Conservation (phyloP, 352 stramenopile genomes). For the Pythium rhizo-oryzae region DNA sequence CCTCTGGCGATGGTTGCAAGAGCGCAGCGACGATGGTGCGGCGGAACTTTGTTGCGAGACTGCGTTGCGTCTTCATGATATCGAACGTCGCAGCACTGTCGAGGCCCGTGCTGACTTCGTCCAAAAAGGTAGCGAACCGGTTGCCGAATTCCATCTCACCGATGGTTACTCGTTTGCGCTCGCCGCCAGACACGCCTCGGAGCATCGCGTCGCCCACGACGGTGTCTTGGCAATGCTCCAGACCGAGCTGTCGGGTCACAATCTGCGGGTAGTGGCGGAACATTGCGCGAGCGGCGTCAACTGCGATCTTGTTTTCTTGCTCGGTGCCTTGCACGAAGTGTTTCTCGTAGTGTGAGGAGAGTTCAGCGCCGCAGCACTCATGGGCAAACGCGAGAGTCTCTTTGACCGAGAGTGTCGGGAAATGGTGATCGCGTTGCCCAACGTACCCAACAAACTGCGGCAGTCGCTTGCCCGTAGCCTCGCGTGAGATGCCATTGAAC, state of each 20-base stretch:
- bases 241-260: slow-evolving; percentile 38
- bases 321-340: slow-evolving; percentile 34
- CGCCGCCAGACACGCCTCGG: not conserved
- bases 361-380: slow-evolving; percentile 23
- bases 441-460: slow-evolving; percentile 59
- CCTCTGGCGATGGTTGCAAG: not conserved
- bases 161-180: not conserved
- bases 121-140: not conserved
- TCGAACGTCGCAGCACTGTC: not conserved
- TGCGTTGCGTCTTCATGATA: too few species aligned
- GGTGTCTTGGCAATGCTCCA: slow-evolving; percentile 28
- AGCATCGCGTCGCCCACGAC: not conserved
- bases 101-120: not conserved
- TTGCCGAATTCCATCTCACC: not conserved
- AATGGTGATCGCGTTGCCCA: slow-evolving; percentile 32
- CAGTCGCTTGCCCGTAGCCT: slow-evolving; percentile 38
- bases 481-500: slow-evolving; percentile 48
- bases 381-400: slow-evolving; percentile 38
- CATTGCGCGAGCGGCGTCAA: slow-evolving; percentile 20
- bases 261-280: slow-evolving; percentile 36
- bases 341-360: slow-evolving; percentile 34
- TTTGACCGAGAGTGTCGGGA: slow-evolving; percentile 34
- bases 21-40: not conserved
- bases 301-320: slow-evolving; percentile 27
- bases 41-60: not conserved